Percentiles rank a stretch among this genome's conserved stretches.
Conservation (phyloP, 768 basidiomycete genomes). For the Chalciporus piperatus region DNA sequence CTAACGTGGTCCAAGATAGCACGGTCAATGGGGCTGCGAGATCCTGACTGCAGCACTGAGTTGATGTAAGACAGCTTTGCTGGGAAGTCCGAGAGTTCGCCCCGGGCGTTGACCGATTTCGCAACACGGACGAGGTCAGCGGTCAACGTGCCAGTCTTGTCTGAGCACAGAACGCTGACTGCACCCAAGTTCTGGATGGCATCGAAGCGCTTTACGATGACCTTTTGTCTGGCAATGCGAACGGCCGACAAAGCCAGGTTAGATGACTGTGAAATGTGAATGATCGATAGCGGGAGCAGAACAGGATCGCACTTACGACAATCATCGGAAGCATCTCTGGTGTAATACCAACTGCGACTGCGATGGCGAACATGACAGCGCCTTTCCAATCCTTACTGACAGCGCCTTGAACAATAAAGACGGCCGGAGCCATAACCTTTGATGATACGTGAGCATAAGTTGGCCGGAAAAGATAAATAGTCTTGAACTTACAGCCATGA, state of each 20-base stretch:
- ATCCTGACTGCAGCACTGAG: slow-evolving; percentile 32
- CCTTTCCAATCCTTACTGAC: slow-evolving; percentile 33
- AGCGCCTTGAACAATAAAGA: slow-evolving; percentile 31
- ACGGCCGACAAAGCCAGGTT: slow-evolving; percentile 58
- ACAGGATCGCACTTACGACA: slow-evolving; percentile 19
- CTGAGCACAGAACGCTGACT: slow-evolving; percentile 54
- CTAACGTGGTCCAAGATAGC: slow-evolving; percentile 30
- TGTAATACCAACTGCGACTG: slow-evolving; percentile 30
- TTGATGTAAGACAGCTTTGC: slow-evolving; percentile 31
- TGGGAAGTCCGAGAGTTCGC: slow-evolving; percentile 24
- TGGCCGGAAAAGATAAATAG: neutral
- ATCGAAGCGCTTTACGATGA: slow-evolving; percentile 61
- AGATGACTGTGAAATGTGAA: slow-evolving; percentile 45
- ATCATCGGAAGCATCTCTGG: slow-evolving; percentile 35
- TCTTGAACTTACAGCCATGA: slow-evolving; percentile 27
- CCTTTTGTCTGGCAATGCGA: slow-evolving; percentile 55
- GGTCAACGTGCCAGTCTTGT: slow-evolving; percentile 65
- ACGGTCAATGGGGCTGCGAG: slow-evolving; percentile 36
- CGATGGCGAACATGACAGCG: slow-evolving; percentile 32
- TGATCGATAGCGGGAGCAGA: neutral
- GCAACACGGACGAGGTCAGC: slow-evolving; percentile 37
- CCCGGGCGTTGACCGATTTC: slow-evolving; percentile 22
- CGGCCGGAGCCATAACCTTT: slow-evolving; percentile 31
- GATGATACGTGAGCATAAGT: neutral
- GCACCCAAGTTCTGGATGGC: slow-evolving; percentile 62